Base-by-base conservation (phyloP, 2,329 filamentous ascomycete species). In the Dactylellina sp. region DNA sequence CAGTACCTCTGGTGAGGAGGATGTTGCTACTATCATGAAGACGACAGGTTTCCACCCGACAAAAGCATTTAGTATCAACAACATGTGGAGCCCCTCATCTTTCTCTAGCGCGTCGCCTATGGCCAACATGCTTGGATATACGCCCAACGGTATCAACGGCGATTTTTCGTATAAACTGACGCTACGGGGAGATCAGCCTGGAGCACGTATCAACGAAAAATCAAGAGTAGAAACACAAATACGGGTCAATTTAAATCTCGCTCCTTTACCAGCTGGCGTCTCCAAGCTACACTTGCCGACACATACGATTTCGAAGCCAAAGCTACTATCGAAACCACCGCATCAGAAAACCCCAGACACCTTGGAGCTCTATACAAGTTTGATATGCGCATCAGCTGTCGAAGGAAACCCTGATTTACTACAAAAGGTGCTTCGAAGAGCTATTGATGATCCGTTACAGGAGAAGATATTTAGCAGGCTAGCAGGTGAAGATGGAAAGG, bases 171-270 rank as follows among this genome's bases (percentile, higher is more conserved):
- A 63, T 18, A 66, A 50, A 16, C 49, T 75, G 18, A 72, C 68
- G 5, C 35, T 72, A 7, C 46, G 68, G 61, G 68, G 68, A 11
- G 89, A 88, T 80, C 84, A 88, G 81, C 80, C 83, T 9, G 71
- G 71, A 20, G 71, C 57, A 16, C 57, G 62, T 7, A 75, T 75
- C 50, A 72, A 75, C 18, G 71, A 75, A 65, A 98, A 97, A 81
- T 97, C 93, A 14, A 89, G 95, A 20, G 95, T 98, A 16, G 95
- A 99, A 83, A 98, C 95, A 0, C 95, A 98, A 80, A 97, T 98
- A 77, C 91, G 91, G 7, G 92, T 97, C 77, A 89, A 89, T 78
- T 85, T 98, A 81, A 90, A 89, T 0, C 82, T 98, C 40, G 89
- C 88, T 66, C 88, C 91, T 18, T 83, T 96, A 50, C 93, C 93